Base-by-base conservation (phyloP, 202 grass and related monocot species). In the Dendrocalamus latiflorus region DNA sequence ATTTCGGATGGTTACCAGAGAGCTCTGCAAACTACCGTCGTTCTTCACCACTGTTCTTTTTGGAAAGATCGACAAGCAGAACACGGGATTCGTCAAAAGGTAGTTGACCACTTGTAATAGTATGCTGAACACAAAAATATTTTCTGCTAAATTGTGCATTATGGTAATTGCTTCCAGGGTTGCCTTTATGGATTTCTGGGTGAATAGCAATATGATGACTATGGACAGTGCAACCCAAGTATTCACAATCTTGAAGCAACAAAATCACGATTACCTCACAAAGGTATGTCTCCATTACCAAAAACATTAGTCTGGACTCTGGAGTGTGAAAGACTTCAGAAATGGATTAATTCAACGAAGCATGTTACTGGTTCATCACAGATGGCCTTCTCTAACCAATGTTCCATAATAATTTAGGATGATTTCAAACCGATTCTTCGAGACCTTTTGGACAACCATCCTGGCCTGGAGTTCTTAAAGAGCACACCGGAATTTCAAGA, bases 401-500 rank as follows among this genome's bases (percentile, higher is more conserved):
- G n/a, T 57, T 51, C 50, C 22, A 72, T 70, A 44, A 70, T 69
- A 60, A 83, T 86, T 54, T 88, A 99, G 96, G 93, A 99, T 74
- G 91, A 99, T 78, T 94, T 99, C 41, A 96, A 94, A 78, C 96
- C 91, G 1, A 39, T 99, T 87, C 93, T 99, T 70, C 89, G 70
- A 63, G 96, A 99, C 59, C 91, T 99, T 84, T 84, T 96, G 93
- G 88, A 93, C 30, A 94, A 86, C 60, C 96, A 99, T 87, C 91
- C 91, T 72, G 93, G 96, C 18, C 83, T 99, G 70, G 96, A 99
- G 68, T 99, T 99, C 82, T 88, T 99, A 72, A 94, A 99, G 75
- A 93, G 85, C 65, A 99, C 96, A 65, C 91, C 91, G 54, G 96
- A 99, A 60, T 99, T 99, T 96, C 96, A 99, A 76, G 93, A 99